phyloP scores from a whole-genome alignment of 106 monocot species.

The Acorus gramineus region DNA sequence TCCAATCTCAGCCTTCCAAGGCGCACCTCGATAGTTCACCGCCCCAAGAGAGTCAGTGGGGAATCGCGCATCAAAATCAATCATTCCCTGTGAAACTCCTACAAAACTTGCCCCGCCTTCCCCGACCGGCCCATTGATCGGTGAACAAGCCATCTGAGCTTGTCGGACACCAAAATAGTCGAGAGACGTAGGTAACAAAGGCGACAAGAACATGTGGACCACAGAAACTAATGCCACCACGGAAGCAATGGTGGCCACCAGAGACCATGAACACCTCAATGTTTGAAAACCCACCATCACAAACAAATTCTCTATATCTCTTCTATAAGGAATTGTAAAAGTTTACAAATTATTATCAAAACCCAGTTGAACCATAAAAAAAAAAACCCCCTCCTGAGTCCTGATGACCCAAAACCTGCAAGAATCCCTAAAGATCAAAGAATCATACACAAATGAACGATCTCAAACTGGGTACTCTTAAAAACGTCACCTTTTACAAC shows the following conservation, averaged over 20 bases:
- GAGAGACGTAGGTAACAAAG: slow-evolving; percentile 36
- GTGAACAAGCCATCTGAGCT: slow-evolving; percentile 7
- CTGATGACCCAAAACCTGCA: too few species aligned
- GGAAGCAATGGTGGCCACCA: slow-evolving; percentile 20
- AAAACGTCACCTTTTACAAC: too few species aligned
- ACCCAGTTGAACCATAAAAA: too few species aligned
- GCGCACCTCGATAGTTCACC: slow-evolving; percentile 52
- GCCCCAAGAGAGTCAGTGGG: slow-evolving; percentile 37
- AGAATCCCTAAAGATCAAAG: too few species aligned
- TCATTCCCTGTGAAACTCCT: background rate
- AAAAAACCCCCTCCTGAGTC: too few species aligned
- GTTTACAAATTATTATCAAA: too few species aligned
- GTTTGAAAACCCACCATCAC: background rate
- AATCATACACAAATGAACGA: too few species aligned
- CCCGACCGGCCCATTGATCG: slow-evolving; percentile 10
- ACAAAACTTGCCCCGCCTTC: background rate
- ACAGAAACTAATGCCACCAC: slow-evolving; percentile 24
- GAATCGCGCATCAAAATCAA: slow-evolving; percentile 23
- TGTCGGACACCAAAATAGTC: slow-evolving; percentile 23
- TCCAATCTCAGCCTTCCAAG: slow-evolving; percentile 79
- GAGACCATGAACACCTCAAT: slow-evolving; percentile 47
- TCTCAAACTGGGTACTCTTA: too few species aligned
- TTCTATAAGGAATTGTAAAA: too few species aligned
- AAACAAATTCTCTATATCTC: too few species aligned
- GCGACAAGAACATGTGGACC: slow-evolving; percentile 44